Percentiles rank a stretch among this genome's conserved stretches.
Evolutionary conservation across 441 rosid genomes (phyloP).

Genomic region (Raphanus hybrid): DNA sequence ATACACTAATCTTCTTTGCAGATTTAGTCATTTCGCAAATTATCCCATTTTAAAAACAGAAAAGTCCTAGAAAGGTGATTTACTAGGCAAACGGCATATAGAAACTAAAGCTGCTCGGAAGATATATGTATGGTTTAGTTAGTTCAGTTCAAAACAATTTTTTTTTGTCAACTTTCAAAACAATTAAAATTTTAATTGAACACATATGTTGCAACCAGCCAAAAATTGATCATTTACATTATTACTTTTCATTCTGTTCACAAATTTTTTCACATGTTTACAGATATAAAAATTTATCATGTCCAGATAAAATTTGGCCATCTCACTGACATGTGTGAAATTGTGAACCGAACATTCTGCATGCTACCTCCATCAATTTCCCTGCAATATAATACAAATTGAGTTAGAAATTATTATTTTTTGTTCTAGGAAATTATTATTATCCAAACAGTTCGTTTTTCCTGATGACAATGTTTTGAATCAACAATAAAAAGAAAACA

Average conservation of each 20-base stretch:
- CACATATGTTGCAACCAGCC: conserved; percentile 15
- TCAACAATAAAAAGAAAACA: not conserved
- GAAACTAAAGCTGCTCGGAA: not conserved
- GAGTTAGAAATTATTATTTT: conserved; percentile 17
- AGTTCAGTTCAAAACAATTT: not conserved
- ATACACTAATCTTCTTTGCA: too few relatives aligned
- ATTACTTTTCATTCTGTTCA: conserved; percentile 13
- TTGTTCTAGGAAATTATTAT: not conserved
- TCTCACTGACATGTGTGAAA: conserved; percentile 64
- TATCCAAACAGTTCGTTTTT: not conserved
- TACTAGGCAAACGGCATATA: not conserved
- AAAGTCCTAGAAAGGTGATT: not conserved
- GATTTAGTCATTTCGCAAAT: too few relatives aligned
- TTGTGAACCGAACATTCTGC: conserved; percentile 65
- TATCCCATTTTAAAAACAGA: not conserved
- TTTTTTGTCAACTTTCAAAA: too few relatives aligned
- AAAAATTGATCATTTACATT: conserved; percentile 43
- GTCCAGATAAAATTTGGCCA: conserved; percentile 8
- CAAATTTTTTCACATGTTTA: conserved; percentile 15
- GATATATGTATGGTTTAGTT: not conserved
- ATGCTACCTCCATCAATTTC: conserved; percentile 81
- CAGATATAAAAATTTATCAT: conserved; percentile 22
- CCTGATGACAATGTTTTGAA: not conserved
- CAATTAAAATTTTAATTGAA: not conserved
- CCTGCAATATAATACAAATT: conserved; percentile 51